Evolutionary conservation across 176 grass and related monocot genomes (phyloP), one percentile per base, ranked within the genome.

Genomic region (Aegilops bicornis): DNA sequence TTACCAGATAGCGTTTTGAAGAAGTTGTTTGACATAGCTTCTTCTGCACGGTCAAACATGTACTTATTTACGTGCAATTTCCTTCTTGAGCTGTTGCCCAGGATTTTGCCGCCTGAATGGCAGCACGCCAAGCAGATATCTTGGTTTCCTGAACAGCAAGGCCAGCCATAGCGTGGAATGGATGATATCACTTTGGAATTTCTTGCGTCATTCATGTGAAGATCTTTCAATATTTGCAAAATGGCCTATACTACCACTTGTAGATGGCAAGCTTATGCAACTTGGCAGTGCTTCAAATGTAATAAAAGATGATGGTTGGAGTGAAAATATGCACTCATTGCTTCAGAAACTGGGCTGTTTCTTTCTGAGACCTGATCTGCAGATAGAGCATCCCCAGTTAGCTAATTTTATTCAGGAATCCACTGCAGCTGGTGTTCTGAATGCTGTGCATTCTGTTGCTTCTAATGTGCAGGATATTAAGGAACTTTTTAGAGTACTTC

Each of bases 91-190:
- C 79, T 98, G 76, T 77, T 98, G 69, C 96, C 96, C 78, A 94
- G 96, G 84, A 94, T 98, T 79, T 89, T 98, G 80, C 96, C 96
- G 59, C 88, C 88, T 85, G 93, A 98, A 90, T 95, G 96, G 96
- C 93, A 95, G 85, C 89, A 90, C 47, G 60, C 90, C 64, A 87
- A 91, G 48, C 78, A 94, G 89, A 63, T 98, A 65, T 87, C 86
- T 86, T 98, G 96, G 96, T 89, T 77, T 86, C 96, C 96, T 64
- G 89, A 83, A 69, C 81, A 89, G 52, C 80, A 92, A 72, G 96
- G 93, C 81, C 96, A 98, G 54, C 96, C 96, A 77, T n/a, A 95
- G 88, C 84, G 35, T 91, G 47, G 75, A 98, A 79, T 98, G 96
- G 96, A 92, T 98, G 78, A 68, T 89, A 40, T 89, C 89, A 63